Evolutionary conservation across 2,329 filamentous ascomycete species (phyloP), one percentile per base, ranked within the genome.

Genomic region (Stagonosporopsis rhizophila): DNA sequence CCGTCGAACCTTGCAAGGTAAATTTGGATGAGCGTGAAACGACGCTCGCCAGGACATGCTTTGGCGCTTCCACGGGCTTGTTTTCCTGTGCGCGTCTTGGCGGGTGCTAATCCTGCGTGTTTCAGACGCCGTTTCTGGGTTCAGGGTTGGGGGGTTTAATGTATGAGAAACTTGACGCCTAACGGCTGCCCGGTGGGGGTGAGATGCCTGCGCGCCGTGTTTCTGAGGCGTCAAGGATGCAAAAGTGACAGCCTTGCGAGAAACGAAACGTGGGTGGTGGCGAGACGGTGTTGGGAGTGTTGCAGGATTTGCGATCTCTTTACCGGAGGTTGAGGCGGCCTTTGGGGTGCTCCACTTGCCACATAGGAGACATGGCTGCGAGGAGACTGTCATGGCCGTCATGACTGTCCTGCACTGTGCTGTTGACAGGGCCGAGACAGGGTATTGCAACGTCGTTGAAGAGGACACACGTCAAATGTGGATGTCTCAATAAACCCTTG

Each of bases 401-500:
- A 49, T 49, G 39, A 20, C 19, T 48, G 44, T 47, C 23, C 44
- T 42, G 38, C 44, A 15, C 37, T 19, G 20, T 38, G 44, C 12
- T 4, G 9, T 15, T 38, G 35, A 20, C 17, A 20, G 17, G 3
- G 17, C 22, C 27, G 27, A 15, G 27, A 28, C 41, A 22, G 17
- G 27, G 17, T 3, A 44, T 5, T 14, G 17, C n/a, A 22, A 12
- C 35, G 27, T 35, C 11, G 34, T 34, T n/a, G 42, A 25, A 8
- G 20, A 11, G 37, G 17, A 30, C 42, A 25, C 27, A 47, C 30
- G 47, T 56, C 30, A 47, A n/a, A 30, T 32, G 32, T 52, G 42
- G 47, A 52, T 44, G 53, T 56, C 38, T 35, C 41, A 51, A 52
- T 56, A 52, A 42, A 52, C 53, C 53, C 53, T 25, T 56, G 53